phyloP scores from a whole-genome alignment of 352 stramenopile genomes.

The Phytopythium aichiense region DNA sequence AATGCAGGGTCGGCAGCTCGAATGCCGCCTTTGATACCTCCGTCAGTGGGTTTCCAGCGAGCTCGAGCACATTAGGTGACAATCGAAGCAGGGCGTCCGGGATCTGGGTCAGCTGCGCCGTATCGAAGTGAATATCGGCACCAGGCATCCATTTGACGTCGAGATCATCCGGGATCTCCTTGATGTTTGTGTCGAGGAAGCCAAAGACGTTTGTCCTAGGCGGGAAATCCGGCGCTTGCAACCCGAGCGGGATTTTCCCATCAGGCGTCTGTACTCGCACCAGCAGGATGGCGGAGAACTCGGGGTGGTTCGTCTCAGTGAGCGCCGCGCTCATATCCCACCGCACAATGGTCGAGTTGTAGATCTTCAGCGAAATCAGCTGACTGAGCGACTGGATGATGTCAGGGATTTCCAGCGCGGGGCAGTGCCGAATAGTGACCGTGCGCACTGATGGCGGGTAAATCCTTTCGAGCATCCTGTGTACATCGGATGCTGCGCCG shows the following conservation, averaged over 20 bases:
- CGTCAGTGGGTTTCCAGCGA: constrained; percentile 5
- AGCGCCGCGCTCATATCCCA: background rate
- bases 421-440: constrained; percentile 37
- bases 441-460: constrained; percentile 17
- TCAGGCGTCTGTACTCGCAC: background rate
- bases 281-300: background rate
- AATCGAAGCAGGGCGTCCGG: background rate
- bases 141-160: background rate
- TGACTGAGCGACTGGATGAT: background rate
- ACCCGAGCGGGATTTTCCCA: background rate
- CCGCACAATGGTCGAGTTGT: background rate
- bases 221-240: background rate
- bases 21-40: background rate
- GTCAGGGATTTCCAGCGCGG: background rate
- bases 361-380: background rate
- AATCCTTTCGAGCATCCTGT: constrained; percentile 13
- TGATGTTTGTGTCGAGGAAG: background rate
- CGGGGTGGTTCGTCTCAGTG: background rate
- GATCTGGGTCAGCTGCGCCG: background rate
- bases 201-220: background rate
- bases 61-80: background rate
- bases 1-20: background rate
- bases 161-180: background rate
- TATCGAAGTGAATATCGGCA: background rate
- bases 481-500: constrained; percentile 14